Base-by-base conservation (phyloP, 768 basidiomycete species). In the Dacryopinax primogenitus region DNA sequence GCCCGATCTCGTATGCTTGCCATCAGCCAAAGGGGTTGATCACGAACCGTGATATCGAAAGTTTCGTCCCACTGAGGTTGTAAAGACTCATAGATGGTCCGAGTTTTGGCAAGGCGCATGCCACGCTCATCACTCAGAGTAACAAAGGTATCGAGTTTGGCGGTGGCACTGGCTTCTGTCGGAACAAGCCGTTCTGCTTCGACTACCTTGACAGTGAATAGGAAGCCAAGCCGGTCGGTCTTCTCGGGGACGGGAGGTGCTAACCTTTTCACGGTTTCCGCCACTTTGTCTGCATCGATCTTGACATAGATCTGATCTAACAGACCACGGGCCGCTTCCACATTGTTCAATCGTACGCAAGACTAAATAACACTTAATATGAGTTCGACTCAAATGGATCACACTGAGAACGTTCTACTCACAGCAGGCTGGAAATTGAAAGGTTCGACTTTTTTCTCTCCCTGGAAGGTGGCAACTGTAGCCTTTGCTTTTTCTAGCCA, bases 31-130 rank as follows among this genome's bases (percentile, higher is more conserved):
- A 97, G 79, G n/a, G 89, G 83, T 68, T 90, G 89, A 51, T 92
- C 89, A 32, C 51, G 51, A 15, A 97, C 89, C 0, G 93, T 91
- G 12, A 98, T 80, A 72, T 99, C 96, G 70, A 96, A 92, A 0
- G 92, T 92, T 74, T 99, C 94, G 67, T 97, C 93, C 96, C 96
- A 98, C 77, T 93, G 82, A n/a, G 95, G 95, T 70, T 83, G 84
- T 37, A 88, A 74, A 1, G 86, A 84, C 76, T 97, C 95, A 71
- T 97, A 95, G 61, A 98, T 90, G 32, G 94, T 97, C 61, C 96
- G 82, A 9, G 95, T 98, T 79, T 96, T 97, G 26, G 91, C 93
- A 58, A 94, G 75, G 9, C 93, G 84, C 70, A 87, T 85, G 0
- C 95, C 94, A 23, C 84, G 84, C 72, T 94, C 90, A 70, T 99